These are phyloP conservation scores for Potentilla sterilis DNA, from an alignment of 306 rosid species.

Conservation along the genomic window DNA sequence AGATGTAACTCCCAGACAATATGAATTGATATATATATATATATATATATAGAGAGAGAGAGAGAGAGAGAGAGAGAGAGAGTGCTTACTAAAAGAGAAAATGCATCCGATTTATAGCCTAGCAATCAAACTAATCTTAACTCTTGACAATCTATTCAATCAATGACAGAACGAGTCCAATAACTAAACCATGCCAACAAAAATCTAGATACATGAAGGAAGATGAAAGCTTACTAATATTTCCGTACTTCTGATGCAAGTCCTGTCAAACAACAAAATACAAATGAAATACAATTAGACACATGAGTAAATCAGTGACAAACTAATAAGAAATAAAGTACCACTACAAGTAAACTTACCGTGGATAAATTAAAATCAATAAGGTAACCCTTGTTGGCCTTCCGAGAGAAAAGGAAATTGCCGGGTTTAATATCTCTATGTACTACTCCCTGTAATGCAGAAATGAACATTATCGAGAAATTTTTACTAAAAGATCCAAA, in stretches of 20 bases:
- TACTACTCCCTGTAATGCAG: slow-evolving; percentile 56
- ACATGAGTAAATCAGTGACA: slow-evolving; percentile 7
- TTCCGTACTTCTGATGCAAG: slow-evolving; percentile 36
- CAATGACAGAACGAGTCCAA: not conserved
- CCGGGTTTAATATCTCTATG: slow-evolving; percentile 95
- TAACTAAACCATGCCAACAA: not conserved
- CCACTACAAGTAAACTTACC: slow-evolving; percentile 46
- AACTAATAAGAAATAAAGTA: not conserved
- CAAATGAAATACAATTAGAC: slow-evolving; percentile 3
- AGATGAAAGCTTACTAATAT: slow-evolving; percentile 27
- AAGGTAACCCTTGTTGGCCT: slow-evolving; percentile 71
- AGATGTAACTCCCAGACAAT: not conserved
- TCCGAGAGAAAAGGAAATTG: slow-evolving; percentile 83
- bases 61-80: not conserved
- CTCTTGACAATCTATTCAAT: not conserved
- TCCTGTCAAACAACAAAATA: slow-evolving; percentile 39
- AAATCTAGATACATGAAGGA: not conserved
- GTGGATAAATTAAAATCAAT: slow-evolving; percentile 87
- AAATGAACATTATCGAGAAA: slow-evolving; percentile 19
- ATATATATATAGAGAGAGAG: not conserved
- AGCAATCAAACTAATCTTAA: not conserved
- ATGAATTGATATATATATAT: not conserved
- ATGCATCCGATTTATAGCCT: not conserved
- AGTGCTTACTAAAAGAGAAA: not conserved
- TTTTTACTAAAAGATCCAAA: not conserved